Conservation (phyloP, 768 basidiomycete species). For the Clitopilus hobsonii region DNA sequence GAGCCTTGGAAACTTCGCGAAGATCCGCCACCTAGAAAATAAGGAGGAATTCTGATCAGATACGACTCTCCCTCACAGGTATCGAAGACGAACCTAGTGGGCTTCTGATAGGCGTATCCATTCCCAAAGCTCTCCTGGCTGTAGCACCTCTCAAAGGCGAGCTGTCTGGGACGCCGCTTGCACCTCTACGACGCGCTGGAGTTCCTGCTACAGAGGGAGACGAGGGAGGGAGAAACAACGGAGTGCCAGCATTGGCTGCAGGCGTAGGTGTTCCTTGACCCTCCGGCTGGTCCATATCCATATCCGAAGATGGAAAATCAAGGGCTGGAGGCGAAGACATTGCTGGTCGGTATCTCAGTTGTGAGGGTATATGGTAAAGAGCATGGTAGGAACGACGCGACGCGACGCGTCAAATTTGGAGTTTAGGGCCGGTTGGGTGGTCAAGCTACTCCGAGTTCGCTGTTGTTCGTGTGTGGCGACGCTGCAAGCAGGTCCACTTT, state of each 20-base stretch:
- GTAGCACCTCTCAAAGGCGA: conserved; percentile 42
- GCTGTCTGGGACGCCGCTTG: conserved; percentile 33
- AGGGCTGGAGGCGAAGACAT: conserved; percentile 67
- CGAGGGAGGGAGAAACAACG: conserved; percentile 50
- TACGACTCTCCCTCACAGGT: no score
- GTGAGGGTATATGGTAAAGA: conserved; percentile 3
- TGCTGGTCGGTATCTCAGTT: conserved; percentile 7
- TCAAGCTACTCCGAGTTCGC: neutral
- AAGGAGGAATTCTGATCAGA: no score
- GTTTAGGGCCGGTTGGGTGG: conserved; percentile 40
- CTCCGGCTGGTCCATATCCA: conserved; percentile 48
- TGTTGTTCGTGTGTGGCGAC: no score
- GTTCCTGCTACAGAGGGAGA: conserved; percentile 52
- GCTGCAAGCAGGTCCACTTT: no score
- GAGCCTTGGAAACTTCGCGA: conserved; percentile 66
- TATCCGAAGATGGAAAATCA: conserved; percentile 62
- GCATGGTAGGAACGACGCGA: conserved; percentile 31
- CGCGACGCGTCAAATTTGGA: conserved; percentile 47
- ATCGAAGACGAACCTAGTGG: conserved; percentile 44
- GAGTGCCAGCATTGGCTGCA: conserved; percentile 23
- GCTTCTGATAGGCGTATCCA: conserved; percentile 52
- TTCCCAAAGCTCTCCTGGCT: conserved; percentile 50
- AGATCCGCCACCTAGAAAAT: conserved; percentile 54
- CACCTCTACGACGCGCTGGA: conserved; percentile 32
- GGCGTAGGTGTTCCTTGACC: conserved; percentile 30